Evolutionary conservation across 2,329 filamentous ascomycete species (phyloP).

Genomic region (Penicillium olsonii): DNA sequence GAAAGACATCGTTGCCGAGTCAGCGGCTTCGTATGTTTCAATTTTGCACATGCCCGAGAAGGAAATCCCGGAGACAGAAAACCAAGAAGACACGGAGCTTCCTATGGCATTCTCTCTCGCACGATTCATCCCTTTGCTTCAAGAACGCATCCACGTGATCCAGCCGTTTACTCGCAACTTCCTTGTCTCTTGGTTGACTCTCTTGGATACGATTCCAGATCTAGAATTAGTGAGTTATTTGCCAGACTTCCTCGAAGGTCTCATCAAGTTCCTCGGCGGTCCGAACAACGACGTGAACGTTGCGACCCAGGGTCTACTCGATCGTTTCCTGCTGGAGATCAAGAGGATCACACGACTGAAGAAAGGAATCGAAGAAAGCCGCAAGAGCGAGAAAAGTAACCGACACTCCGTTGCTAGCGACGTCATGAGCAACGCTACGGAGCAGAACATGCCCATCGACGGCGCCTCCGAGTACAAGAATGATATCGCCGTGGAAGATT

Average conservation of each 20-base stretch:
- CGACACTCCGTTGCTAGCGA: constrained; percentile 72
- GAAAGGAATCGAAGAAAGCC: constrained; percentile 86
- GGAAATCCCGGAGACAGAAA: constrained; percentile 43
- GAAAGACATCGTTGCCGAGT: constrained; percentile 95
- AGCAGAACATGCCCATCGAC: constrained; percentile 39
- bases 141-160: constrained; percentile 90
- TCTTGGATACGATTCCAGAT: constrained; percentile 95
- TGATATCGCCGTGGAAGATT: constrained; percentile 59
- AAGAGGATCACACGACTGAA: constrained; percentile 92
- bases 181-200: constrained; percentile 90
- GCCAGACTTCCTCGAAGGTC: constrained; percentile 84
- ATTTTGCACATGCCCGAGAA: constrained; percentile 69
- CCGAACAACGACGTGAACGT: constrained; percentile 93
- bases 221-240: constrained; percentile 90
- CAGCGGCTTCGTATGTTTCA: constrained; percentile 90
- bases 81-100: constrained; percentile 48
- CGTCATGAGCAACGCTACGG: constrained; percentile 60
- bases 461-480: constrained; percentile 42
- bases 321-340: constrained; percentile 90
- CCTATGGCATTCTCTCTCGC: constrained; percentile 90
- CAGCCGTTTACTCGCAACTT: constrained; percentile 96
- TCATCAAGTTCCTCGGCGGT: constrained; percentile 90
- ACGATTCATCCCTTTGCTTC: constrained; percentile 87
- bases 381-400: constrained; percentile 67
- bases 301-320: constrained; percentile 82